These are phyloP conservation scores for Coemansia guatemalensis DNA, from an alignment of 192 early-diverging fungal species.

Conservation along the genomic window DNA sequence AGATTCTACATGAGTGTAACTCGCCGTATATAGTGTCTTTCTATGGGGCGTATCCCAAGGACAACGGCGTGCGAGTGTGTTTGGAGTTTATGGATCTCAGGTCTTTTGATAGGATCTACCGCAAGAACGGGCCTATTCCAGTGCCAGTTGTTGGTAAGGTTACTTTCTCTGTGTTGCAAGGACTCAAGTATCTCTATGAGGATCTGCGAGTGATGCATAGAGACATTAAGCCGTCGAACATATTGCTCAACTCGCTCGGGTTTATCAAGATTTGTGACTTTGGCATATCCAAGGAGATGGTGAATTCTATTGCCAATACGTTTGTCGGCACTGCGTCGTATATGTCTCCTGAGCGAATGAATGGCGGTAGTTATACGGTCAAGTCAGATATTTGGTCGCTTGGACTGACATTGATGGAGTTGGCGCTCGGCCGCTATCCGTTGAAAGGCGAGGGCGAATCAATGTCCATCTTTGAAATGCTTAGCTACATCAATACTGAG, in stretches of 20 bases:
- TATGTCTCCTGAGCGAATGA: conserved; percentile 85
- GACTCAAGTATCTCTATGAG: conserved; percentile 83
- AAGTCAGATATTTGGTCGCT: conserved; percentile 83
- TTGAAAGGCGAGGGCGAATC: conserved; percentile 65
- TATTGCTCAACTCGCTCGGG: conserved; percentile 76
- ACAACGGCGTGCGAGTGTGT: conserved; percentile 85
- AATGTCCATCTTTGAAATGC: conserved; percentile 85
- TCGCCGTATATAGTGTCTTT: conserved; percentile 94
- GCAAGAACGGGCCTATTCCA: conserved; percentile 86
- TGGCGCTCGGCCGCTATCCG: conserved; percentile 74
- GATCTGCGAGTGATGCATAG: conserved; percentile 93
- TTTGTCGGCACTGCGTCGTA: conserved; percentile 85
- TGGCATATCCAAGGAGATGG: conserved; percentile 89
- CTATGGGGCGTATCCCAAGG: conserved; percentile 91
- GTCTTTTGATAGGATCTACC: conserved; percentile 90
- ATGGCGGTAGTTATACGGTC: conserved; percentile 74
- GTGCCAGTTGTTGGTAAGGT: conserved; percentile 86
- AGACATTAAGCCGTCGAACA: conserved; percentile 88
- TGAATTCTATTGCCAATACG: conserved; percentile 80
- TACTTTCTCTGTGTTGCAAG: conserved; percentile 73
- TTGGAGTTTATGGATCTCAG: conserved; percentile 98
- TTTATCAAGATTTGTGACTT: conserved; percentile 84
- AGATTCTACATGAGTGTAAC: conserved; percentile 94
- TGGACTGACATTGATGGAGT: conserved; percentile 79
- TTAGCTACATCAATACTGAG: conserved; percentile 90